Evolutionary conservation across 768 basidiomycete species (phyloP), one percentile per base, ranked within the genome.

Genomic region (Candolleomyces eurysporus): DNA sequence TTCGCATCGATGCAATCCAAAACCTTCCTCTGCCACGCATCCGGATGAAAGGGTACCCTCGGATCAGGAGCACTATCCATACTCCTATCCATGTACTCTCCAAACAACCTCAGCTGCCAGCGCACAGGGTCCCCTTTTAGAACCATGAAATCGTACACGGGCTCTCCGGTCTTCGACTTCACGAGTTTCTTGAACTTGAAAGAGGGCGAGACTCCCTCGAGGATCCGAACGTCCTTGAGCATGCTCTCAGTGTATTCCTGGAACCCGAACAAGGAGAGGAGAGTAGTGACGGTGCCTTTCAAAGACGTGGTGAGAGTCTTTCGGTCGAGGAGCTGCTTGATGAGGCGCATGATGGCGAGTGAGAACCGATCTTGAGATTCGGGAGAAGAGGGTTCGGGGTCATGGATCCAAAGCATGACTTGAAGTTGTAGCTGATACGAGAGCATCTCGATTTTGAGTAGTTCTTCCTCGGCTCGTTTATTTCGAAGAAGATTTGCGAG

Each of bases 71-170:
- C 73, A 46, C 84, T 79, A 62, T 89, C 89, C 84, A 91, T 87
- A 62, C 82, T 85, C 40, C 89, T 76, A 65, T 89, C 87, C 89
- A 91, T 87, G 66, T 76, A 86, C 63, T 88, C 82, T 6, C 89
- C 89, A 60, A 89, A 89, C 11, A 82, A 69, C n/a, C 86, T 79
- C 26, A 91, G 73, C 67, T 90, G 89, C 87, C 89, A 91, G 13
- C 75, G 71, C 9, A 87, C 69, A 1, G 86, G 84, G 61, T 85
- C 74, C 60, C 88, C 86, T 1, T 64, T 73, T 59, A 88, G 81
- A 0, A 61, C 66, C 85, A 90, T 86, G 64, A 82, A 88, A 13
- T 75, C 67, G 63, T 85, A 69, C 9, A 77, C 54, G 0, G 79
- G 72, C 8, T 68, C 67, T 40, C 72, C 72, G 7, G 75, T 75